Base-by-base conservation (phyloP, 2,329 filamentous ascomycete species). In the Stachybotrys chartarum region DNA sequence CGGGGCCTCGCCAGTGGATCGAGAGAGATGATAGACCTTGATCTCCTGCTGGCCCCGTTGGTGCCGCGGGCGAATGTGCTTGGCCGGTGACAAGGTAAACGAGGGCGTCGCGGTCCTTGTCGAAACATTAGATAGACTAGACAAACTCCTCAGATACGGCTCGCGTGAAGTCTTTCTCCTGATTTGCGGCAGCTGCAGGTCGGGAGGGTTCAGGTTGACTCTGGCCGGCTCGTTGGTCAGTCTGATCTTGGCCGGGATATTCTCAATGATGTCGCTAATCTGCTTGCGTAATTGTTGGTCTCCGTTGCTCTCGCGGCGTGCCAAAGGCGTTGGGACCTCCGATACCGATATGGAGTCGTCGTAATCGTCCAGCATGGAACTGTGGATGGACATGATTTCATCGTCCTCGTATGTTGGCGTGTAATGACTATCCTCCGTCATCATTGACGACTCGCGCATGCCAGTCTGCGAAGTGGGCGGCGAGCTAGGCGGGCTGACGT, bases 1-100 rank as follows among this genome's bases (percentile, higher is more conserved):
- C 0, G 94, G 94, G 12, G 90, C 84, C 60, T 94, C 87, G 55
- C 90, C 90, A 42, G 87, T 91, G 17, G 88, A 86, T 51, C 91
- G 85, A 14, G 90, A 91, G 44, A 99, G 81, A 71, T 97, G 92
- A 65, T 97, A 99, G 3, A 97, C 79, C 69, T 92, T 91, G 65
- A 96, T 93, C 57, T 93, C 92, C 52, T 86, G 82, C 55, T 85
- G 81, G 53, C 79, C 78, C 50, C 74, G 73, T 54, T 72, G 72
- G 31, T 75, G 73, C 30, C 79, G 75, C 1, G 77, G 72, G 8
- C 81, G 78, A 3, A 74, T 64, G 24, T 72, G 76, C 63, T 81
- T 80, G 16, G 78, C 86, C 0, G 88, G 86, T 17, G 86, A 85
- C 1, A 91, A 76, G 6, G 85, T 86, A 63, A 91, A 84, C 1